phyloP scores from a whole-genome alignment of 495 filamentous ascomycete genomes.

The Antarctomyces pellizariae region DNA sequence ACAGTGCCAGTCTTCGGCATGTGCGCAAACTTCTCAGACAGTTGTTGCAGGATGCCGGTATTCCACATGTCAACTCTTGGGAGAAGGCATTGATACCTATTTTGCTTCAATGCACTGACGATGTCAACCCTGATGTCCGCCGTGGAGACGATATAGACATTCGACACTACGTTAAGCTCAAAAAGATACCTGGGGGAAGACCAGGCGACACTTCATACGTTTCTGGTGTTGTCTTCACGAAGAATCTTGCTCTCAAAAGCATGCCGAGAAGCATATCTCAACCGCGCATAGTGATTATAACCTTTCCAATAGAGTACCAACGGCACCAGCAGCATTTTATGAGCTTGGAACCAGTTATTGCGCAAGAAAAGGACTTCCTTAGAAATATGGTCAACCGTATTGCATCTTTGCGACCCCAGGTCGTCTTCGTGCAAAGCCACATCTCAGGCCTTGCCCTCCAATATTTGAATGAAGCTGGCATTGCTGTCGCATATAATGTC shows the following conservation, averaged over 20 bases:
- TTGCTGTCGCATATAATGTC: slow-evolving; percentile 86
- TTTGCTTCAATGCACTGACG: slow-evolving; percentile 73
- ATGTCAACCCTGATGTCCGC: slow-evolving; percentile 81
- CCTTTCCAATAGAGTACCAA: slow-evolving; percentile 90
- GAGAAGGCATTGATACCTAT: slow-evolving; percentile 83
- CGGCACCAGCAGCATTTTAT: slow-evolving; percentile 88
- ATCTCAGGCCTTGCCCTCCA: slow-evolving; percentile 79
- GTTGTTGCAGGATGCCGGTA: slow-evolving; percentile 48
- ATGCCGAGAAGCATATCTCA: slow-evolving; percentile 73
- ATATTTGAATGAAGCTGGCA: slow-evolving; percentile 64
- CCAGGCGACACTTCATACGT: slow-evolving; percentile 87
- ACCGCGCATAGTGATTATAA: slow-evolving; percentile 77
- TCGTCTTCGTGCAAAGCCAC: slow-evolving; percentile 73
- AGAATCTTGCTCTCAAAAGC: slow-evolving; percentile 84
- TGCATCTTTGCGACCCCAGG: slow-evolving; percentile 52
- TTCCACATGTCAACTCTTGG: slow-evolving; percentile 56
- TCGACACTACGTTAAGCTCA: slow-evolving; percentile 93
- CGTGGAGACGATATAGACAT: slow-evolving; percentile 90
- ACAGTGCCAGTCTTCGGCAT: slow-evolving; percentile 67
- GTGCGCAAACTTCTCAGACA: slow-evolving; percentile 67
- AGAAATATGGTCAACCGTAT: slow-evolving; percentile 88
- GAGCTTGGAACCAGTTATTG: slow-evolving; percentile 92
- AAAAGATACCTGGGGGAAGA: slow-evolving; percentile 75
- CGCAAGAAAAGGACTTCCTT: slow-evolving; percentile 88
- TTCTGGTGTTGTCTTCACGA: slow-evolving; percentile 88